Conservation (phyloP, 148 eudicot species). For the Rhododendron ferrugineum region DNA sequence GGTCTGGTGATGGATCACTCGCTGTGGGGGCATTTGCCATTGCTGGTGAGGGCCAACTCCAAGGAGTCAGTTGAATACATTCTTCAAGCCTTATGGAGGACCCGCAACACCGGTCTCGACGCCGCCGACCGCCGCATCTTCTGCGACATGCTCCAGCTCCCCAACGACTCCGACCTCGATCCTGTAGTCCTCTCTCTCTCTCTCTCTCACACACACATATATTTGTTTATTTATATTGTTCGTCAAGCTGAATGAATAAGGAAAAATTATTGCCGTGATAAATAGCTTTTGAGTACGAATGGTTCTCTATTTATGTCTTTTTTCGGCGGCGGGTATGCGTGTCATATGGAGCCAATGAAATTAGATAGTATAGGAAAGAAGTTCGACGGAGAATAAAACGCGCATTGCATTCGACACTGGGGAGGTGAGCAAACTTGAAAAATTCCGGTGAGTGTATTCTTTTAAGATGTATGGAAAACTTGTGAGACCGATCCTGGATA, state of each 20-base stretch:
- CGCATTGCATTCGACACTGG: too few species aligned
- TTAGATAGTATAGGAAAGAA: too few species aligned
- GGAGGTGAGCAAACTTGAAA: too few species aligned
- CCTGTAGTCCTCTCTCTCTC: constrained; percentile 26
- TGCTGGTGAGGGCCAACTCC: constrained; percentile 39
- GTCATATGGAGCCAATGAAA: too few species aligned
- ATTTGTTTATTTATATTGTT: background rate
- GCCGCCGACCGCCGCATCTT: constrained; percentile 41
- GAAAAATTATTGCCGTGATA: background rate
- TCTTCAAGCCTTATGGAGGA: constrained; percentile 49
- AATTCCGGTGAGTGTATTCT: too few species aligned
- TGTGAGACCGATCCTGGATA: background rate
- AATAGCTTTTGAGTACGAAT: too few species aligned
- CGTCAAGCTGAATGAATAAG: background rate
- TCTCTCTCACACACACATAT: background rate
- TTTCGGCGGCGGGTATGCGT: too few species aligned
- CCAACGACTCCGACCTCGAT: constrained; percentile 34
- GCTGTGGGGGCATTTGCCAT: constrained; percentile 38
- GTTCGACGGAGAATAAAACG: too few species aligned
- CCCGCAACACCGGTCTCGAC: constrained; percentile 43
- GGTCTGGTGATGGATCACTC: constrained; percentile 1
- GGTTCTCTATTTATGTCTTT: too few species aligned
- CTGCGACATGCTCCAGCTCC: constrained; percentile 38
- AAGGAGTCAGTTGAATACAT: constrained; percentile 46
- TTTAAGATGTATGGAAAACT: too few species aligned